These are phyloP conservation scores for Fistulinella prunicolor DNA, from an alignment of 768 basidiomycete species.

Conservation along the genomic window DNA sequence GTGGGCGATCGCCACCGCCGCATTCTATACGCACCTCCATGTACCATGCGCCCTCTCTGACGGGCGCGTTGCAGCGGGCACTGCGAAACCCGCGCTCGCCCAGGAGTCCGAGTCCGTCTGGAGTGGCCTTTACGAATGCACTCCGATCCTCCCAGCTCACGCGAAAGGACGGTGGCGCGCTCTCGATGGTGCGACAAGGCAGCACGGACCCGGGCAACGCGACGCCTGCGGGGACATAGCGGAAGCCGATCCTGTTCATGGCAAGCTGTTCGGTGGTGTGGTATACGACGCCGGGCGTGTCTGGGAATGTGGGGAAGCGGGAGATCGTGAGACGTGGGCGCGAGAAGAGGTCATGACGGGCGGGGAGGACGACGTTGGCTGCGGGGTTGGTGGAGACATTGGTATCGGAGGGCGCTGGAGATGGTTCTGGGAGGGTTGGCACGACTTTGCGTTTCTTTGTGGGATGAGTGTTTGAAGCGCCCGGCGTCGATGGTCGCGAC, in stretches of 20 bases:
- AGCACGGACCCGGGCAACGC: conserved; percentile 52
- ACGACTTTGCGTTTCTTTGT: conserved; percentile 55
- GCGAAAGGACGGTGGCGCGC: conserved; percentile 62
- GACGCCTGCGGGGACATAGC: conserved; percentile 79
- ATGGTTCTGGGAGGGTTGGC: conserved; percentile 37
- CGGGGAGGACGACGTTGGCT: conserved; percentile 54
- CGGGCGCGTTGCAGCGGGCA: conserved; percentile 84
- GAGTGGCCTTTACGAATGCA: conserved; percentile 72
- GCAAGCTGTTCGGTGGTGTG: conserved; percentile 68
- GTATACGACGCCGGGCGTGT: conserved; percentile 51
- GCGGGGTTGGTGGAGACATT: conserved; percentile 29
- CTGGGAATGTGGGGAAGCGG: conserved; percentile 67
- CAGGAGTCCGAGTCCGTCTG: conserved; percentile 69
- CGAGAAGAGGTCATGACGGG: conserved; percentile 65
- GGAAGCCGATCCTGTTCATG: conserved; percentile 73
- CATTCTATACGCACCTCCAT: conserved; percentile 83
- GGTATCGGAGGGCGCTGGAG: conserved; percentile 59
- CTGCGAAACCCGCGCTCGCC: conserved; percentile 91
- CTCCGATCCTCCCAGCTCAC: conserved; percentile 93
- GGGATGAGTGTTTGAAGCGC: conserved; percentile 12
- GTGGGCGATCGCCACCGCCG: conserved; percentile 60
- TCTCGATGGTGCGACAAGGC: conserved; percentile 80
- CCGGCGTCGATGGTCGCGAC: conserved; percentile 37
- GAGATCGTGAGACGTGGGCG: conserved; percentile 72
- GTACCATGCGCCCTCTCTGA: conserved; percentile 91